Evolutionary conservation across 2,329 filamentous ascomycete genomes (phyloP), one percentile per base, ranked within the genome.

Genomic region (Cercospora zeae-maydis): DNA sequence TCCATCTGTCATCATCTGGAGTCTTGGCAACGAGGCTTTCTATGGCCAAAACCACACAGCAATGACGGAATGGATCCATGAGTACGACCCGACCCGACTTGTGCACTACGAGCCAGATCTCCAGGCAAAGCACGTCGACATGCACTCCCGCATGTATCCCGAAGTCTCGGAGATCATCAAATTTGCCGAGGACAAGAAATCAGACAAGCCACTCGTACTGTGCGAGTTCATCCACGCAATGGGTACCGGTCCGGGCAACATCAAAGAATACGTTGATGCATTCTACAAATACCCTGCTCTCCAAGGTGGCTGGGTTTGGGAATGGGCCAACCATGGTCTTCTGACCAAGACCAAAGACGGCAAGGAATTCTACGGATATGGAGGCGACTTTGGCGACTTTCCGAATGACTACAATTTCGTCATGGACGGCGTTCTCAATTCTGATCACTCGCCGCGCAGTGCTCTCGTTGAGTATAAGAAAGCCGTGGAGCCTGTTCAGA

Each of bases 1-100:
- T 67, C 75, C 88, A 0, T 87, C 82, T n/a, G 80, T 91, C 55
- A 85, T 91, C 54, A 83, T 90, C 19, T 91, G 89, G 89, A 88
- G 85, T 52, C 78, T 91, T 0, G 89, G 88, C 0, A 91, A 91
- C 69, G 88, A 91, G 71, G 84, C 88, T 0, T 91, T 89, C 71
- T 90, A 89, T 69, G 88, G 88, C 0, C 77, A 79, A 8, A 91
- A 91, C 70, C 86, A 88, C 70, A 80, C 79, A 51, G 84, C 83
- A 34, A 91, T 91, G 88, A 86, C 87, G 67, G 76, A 86, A 3
- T 87, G 83, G 71, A 81, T 82, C 55, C 87, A 85, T 64, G 63
- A 75, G 1, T 76, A 80, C n/a, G 88, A 90, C 66, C 79, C 82
- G 0, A 81, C 80, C 0, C 78, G 88, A 5, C 80, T 83, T 0